Evolutionary conservation across 208 protist species (phyloP), one percentile per base, ranked within the genome.

Genomic region (Crithidia thermophila): DNA sequence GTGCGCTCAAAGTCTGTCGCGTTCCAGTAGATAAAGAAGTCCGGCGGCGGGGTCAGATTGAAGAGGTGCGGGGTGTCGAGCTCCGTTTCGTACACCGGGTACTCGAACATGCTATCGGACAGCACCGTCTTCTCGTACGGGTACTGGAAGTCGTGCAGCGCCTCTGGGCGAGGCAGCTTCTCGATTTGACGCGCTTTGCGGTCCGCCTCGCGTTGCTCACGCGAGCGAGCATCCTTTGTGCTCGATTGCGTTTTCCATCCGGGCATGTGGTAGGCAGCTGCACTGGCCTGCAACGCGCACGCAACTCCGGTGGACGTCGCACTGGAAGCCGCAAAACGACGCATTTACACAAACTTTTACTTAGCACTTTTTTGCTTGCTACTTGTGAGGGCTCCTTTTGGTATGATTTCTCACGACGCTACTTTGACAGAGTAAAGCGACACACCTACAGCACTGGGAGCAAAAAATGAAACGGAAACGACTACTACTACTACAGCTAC

Each of bases 21-120:
- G 69, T 94, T 95, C 88, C 89, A 94, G 75, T 93, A 94, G 4
- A 97, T 45, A 51, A 95, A 95, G 57, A 97, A 97, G 67, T 94
- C 77, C 6, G 90, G 86, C 6, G 92, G 92, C 28, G 86, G 85
- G 4, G 82, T 85, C n/a, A 94, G 34, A 73, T 95, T 82, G 72
- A 94, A 97, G 39, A 95, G 82, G 40, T 88, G 71, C 39, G 89
- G 92, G 11, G 88, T 95, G 67, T 97, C 92, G 11, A 97, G 78
- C 69, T 94, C 88, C 36, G 90, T 90, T 64, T 91, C 92, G 73
- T 91, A 97, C 27, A 95, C 83, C 1, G 92, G 92, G 67, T 90
- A 93, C 75, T 95, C 81, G 58, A 94, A 97, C 92, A 95, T 95
- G 70, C 82, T 79, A 64, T 97, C 92, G 46, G 81, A 93, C 20